A percentile compares a stretch with the other conserved stretches of the same genome.
Conservation (phyloP, 257 asterid genomes). For the Nicotiana otophora region DNA sequence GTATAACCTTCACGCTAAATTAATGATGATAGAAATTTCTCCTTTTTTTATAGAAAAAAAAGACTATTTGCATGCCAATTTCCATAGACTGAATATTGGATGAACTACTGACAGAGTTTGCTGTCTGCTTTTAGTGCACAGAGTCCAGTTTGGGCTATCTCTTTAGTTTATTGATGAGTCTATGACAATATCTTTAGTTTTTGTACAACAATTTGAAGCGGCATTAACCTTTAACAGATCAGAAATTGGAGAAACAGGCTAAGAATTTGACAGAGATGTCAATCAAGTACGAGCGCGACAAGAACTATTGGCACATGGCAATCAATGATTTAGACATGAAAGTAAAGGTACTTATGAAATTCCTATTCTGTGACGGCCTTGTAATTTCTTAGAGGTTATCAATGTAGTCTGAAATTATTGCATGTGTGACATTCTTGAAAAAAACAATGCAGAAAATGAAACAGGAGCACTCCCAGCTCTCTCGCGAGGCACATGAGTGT, state of each 20-base stretch:
- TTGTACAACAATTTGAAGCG: not conserved
- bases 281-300: constrained; percentile 56
- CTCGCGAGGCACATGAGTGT: constrained; percentile 87
- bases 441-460: constrained; percentile 60
- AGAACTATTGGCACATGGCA: constrained; percentile 58
- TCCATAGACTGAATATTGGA: not conserved
- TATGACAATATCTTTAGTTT: not conserved
- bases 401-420: not conserved
- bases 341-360: constrained; percentile 48
- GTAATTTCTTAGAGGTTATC: not conserved
- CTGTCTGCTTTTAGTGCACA: not conserved
- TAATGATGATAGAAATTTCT: not conserved
- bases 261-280: constrained; percentile 49
- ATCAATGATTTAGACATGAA: constrained; percentile 52
- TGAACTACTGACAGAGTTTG: not conserved
- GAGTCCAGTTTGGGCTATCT: not conserved
- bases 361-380: not conserved
- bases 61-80: not conserved
- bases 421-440: not conserved
- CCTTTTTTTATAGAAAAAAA: not conserved
- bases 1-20: not conserved
- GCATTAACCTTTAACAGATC: constrained; percentile 36
- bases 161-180: not conserved
- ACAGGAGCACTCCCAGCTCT: constrained; percentile 70
- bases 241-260: constrained; percentile 62